Percentiles rank a stretch among this genome's conserved stretches.
phyloP scores from a whole-genome alignment of 192 early-diverging fungal genomes.

The Gigaspora rosea region DNA sequence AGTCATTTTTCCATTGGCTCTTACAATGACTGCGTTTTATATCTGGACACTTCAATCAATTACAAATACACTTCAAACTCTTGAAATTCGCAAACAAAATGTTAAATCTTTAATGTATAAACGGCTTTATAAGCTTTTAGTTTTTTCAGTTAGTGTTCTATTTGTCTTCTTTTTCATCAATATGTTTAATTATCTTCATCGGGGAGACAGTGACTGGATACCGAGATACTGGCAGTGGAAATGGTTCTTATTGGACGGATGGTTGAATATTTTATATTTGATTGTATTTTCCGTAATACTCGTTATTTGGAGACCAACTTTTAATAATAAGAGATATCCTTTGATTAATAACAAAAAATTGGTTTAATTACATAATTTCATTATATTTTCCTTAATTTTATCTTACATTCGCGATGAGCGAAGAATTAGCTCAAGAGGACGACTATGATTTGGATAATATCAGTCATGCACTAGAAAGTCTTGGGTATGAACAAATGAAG shows the following conservation, averaged over 20 bases:
- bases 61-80: slow-evolving; percentile 71
- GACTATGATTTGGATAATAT: slow-evolving; percentile 68
- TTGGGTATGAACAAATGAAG: slow-evolving; percentile 53
- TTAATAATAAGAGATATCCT: slow-evolving; percentile 69
- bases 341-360: not conserved
- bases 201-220: slow-evolving; percentile 64
- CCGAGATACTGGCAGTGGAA: slow-evolving; percentile 79
- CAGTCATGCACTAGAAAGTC: slow-evolving; percentile 46
- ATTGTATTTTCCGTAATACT: slow-evolving; percentile 76
- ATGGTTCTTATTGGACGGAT: slow-evolving; percentile 93
- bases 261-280: slow-evolving; percentile 89
- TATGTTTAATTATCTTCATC: slow-evolving; percentile 71
- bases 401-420: slow-evolving; percentile 27
- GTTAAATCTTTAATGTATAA: slow-evolving; percentile 93
- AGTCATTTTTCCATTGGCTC: slow-evolving; percentile 83
- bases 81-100: slow-evolving; percentile 79
- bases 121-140: slow-evolving; percentile 75
- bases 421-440: slow-evolving; percentile 45
- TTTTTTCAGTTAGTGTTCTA: slow-evolving; percentile 73
- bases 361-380: not conserved
- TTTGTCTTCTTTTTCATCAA: slow-evolving; percentile 83
- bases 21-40: slow-evolving; percentile 93
- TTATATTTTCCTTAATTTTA: not conserved
- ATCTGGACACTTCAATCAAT: slow-evolving; percentile 89
- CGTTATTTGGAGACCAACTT: slow-evolving; percentile 90